phyloP scores from a whole-genome alignment of 179 eudicot species.

The Dionaea muscipula region DNA sequence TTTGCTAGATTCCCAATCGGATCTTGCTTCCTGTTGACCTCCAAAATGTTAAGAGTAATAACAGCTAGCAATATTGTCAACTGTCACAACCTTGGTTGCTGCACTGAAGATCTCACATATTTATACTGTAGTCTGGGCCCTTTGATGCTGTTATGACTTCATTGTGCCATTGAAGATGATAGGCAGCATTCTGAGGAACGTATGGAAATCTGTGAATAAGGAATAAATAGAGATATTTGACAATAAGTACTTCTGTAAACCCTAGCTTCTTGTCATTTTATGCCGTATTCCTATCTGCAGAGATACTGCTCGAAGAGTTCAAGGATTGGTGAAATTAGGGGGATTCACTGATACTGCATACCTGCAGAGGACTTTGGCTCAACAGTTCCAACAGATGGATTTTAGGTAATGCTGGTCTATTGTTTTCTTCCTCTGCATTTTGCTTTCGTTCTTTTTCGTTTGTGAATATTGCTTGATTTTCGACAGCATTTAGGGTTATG shows the following conservation, averaged over 20 bases:
- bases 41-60: no score
- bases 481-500: no score
- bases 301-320: conserved; percentile 49
- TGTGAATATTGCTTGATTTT: not conserved
- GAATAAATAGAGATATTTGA: not conserved
- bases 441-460: not conserved
- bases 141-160: no score
- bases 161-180: no score
- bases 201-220: no score
- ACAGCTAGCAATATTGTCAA: no score
- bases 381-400: conserved; percentile 77
- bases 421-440: not conserved
- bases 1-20: no score
- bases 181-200: no score
- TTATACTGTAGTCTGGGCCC: no score
- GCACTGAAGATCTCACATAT: no score
- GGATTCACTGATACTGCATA: conserved; percentile 67
- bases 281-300: conserved; percentile 22
- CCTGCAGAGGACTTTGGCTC: conserved; percentile 70
- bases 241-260: not conserved
- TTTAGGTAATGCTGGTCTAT: conserved; percentile 38
- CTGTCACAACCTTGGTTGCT: no score
- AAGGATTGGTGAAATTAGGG: conserved; percentile 67
- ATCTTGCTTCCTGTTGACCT: no score
- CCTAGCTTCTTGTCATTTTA: not conserved